These are phyloP conservation scores for Aspergillus chevalieri DNA, from an alignment of 2,329 filamentous ascomycete genomes.

Conservation along the genomic window DNA sequence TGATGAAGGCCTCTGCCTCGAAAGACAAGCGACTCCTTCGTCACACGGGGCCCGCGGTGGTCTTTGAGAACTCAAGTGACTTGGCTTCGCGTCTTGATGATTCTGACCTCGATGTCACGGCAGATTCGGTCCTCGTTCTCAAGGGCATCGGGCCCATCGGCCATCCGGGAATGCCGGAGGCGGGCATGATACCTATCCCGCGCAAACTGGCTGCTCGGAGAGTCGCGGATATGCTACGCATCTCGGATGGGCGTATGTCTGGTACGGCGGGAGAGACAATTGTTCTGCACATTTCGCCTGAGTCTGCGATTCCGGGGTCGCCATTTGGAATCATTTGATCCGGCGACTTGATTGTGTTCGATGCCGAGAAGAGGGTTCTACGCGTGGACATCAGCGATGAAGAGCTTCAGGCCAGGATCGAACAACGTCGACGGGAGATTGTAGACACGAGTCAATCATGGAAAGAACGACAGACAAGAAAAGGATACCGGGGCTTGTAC, in stretches of 20 bases:
- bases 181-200: slow-evolving; percentile 47
- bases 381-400: slow-evolving; percentile 38
- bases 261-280: slow-evolving; percentile 53
- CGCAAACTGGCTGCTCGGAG: slow-evolving; percentile 43
- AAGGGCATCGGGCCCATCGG: slow-evolving; percentile 47
- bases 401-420: slow-evolving; percentile 37
- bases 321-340: slow-evolving; percentile 45
- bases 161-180: slow-evolving; percentile 50
- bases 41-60: slow-evolving; percentile 42
- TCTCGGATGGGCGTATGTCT: slow-evolving; percentile 51
- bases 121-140: slow-evolving; percentile 43
- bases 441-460: slow-evolving; percentile 8
- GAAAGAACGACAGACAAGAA: slow-evolving; percentile 17
- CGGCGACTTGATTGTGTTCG: slow-evolving; percentile 44
- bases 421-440: slow-evolving; percentile 18
- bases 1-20: slow-evolving; percentile 48
- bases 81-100: slow-evolving; percentile 43
- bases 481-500: slow-evolving; percentile 38
- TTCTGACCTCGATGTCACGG: slow-evolving; percentile 38
- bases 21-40: slow-evolving; percentile 42
- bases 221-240: slow-evolving; percentile 48
- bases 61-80: slow-evolving; percentile 45
- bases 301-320: slow-evolving; percentile 43
- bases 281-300: slow-evolving; percentile 49
- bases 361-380: slow-evolving; percentile 40